Evolutionary conservation across 1,284 basidiomycete genomes (phyloP).

Genomic region (Tilletia setariae): DNA sequence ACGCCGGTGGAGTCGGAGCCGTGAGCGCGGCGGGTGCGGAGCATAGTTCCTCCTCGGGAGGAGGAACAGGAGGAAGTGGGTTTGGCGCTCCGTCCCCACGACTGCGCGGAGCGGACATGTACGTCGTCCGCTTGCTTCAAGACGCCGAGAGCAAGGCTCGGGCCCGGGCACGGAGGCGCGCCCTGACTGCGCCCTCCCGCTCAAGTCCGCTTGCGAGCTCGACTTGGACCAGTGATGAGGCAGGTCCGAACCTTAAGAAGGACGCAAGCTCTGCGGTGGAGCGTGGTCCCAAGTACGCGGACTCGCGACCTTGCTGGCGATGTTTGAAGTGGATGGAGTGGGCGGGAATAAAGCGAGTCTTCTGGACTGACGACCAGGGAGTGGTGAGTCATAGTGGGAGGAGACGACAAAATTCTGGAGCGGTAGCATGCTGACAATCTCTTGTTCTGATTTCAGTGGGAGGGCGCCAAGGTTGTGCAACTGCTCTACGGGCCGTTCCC

Average conservation of each 20-base stretch:
- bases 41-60: neutral
- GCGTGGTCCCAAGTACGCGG: constrained; percentile 23
- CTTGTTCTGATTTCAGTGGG: constrained; percentile 24
- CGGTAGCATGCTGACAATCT: too few relatives aligned
- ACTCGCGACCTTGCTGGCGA: constrained; percentile 29
- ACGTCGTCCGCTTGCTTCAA: constrained; percentile 28
- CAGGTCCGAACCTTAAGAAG: neutral
- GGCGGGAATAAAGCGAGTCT: constrained; percentile 31
- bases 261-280: neutral
- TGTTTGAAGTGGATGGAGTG: constrained; percentile 32
- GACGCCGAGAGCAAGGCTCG: constrained; percentile 27
- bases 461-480: constrained; percentile 25
- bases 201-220: neutral
- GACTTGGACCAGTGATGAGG: neutral
- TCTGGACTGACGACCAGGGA: constrained; percentile 25
- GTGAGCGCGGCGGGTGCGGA: too few relatives aligned
- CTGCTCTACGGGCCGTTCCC: constrained; percentile 24
- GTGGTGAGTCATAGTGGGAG: constrained; percentile 8
- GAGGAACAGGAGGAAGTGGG: neutral
- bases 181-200: neutral
- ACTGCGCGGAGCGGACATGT: constrained; percentile 26
- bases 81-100: constrained; percentile 17
- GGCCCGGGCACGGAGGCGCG: constrained; percentile 25
- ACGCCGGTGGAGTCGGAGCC: neutral
- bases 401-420: neutral